phyloP scores from a whole-genome alignment of 2,329 filamentous ascomycete species.

The Ampelomyces quisqualis region DNA sequence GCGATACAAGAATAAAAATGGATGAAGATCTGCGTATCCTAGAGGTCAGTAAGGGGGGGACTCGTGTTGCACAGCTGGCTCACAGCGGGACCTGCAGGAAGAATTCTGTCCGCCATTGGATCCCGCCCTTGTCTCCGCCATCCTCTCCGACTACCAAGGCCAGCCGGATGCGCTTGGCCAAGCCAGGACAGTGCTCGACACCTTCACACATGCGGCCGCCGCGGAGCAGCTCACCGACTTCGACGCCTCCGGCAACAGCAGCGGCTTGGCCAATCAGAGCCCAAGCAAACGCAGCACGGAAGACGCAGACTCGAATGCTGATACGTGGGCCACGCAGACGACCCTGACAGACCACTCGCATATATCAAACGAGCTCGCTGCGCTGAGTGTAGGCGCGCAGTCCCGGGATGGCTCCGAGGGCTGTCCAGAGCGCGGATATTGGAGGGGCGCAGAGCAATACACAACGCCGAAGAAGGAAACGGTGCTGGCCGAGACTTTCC shows the following conservation, averaged over 20 bases:
- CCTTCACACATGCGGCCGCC: constrained; percentile 63
- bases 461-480: constrained; percentile 63
- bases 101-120: constrained; percentile 76
- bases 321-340: constrained; percentile 45
- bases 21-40: constrained; percentile 38
- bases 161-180: constrained; percentile 52
- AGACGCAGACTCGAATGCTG: constrained; percentile 39
- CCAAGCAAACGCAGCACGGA: constrained; percentile 18
- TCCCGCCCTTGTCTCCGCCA: constrained; percentile 72
- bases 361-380: constrained; percentile 50
- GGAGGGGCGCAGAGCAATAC: constrained; percentile 45
- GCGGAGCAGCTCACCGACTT: constrained; percentile 73
- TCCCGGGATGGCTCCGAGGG: constrained; percentile 25
- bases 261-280: constrained; percentile 28
- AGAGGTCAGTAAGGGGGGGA: constrained; percentile 25
- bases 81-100: constrained; percentile 50
- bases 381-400: constrained; percentile 29
- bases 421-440: constrained; percentile 31
- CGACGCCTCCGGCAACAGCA: constrained; percentile 71
- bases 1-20: constrained; percentile 35
- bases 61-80: constrained; percentile 13
- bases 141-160: constrained; percentile 73
- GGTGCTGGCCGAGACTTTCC: constrained; percentile 70
- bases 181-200: constrained; percentile 63
- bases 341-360: constrained; percentile 54